Evolutionary conservation across 2,329 filamentous ascomycete genomes (phyloP), one percentile per base, ranked within the genome.

Genomic region (Ploettnerulaceae sp.): DNA sequence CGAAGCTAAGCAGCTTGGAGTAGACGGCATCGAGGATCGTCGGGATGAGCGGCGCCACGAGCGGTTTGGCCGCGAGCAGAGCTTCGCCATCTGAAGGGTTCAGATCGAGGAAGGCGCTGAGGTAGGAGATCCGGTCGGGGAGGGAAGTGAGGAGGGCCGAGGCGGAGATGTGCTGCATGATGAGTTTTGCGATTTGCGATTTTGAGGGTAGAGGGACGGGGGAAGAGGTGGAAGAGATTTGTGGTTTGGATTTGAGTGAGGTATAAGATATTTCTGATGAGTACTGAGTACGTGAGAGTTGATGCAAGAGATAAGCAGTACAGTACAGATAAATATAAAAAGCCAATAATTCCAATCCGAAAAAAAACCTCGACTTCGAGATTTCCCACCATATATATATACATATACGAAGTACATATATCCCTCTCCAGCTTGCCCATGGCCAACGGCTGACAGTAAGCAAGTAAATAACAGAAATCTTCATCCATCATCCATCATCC

Each of bases 11-110:
- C 0, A 93, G 75, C 63, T 91, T 91, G 61, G 82, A 81, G 71
- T 91, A 93, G 25, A 91, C 84, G 50, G 89, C 86, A 66, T 90
- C 89, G 60, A 91, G 86, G 17, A 93, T 77, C 35, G 86, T 82
- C 1, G 88, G 88, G 53, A 91, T 89, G 24, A 91, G 76, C n/a
- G 82, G 58, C 6, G 57, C 57, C 20, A 66, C 46, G 11, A 64
- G 53, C 1, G 64, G 59, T 25, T 54, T 57, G 0, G 62, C 55
- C 4, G 55, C 57, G 17, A 60, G 47, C 5, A 67, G 57, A 14
- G 55, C 59, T n/a, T 57, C 54, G 9, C 55, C 57, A 18, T 67
- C 64, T 9, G 28, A 42, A 4, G 51, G 3, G 5, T 55, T 62
- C 49, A 65, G 55, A 18, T 51, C 44, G 2, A 61, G 49, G 47